Base-by-base conservation (phyloP, 2,329 filamentous ascomycete genomes). In the Colletotrichum lindemuthianum region DNA sequence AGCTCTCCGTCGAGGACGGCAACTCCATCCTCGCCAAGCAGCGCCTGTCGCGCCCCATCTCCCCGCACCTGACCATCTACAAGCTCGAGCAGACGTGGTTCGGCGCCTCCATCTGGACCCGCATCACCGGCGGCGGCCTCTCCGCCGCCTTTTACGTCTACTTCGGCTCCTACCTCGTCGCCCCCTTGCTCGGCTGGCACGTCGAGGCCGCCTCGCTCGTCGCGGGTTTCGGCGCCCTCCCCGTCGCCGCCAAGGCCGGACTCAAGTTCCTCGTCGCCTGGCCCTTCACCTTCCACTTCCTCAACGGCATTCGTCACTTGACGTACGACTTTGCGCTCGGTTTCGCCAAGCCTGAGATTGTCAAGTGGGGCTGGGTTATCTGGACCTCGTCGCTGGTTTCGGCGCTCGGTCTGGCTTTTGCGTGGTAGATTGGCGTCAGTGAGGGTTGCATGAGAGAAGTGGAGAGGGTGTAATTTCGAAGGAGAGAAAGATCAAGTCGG, bases 31-130 rank as follows among this genome's bases (percentile, higher is more conserved):
- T 97, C 75, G 89, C 86, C 73, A 82, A 88, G 74, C 94, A 97
- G 84, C 94, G 94, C 73, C 85, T 90, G 60, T 80, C 85, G 74
- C 94, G 94, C 56, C 94, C 94, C 75, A 85, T 97, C 72, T 86
- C 92, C 49, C 94, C 94, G 59, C 93, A 97, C 76, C 87, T 97
- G 68, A 77, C 81, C 74, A 94, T 96, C 86, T 97, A 97, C 88
- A 86, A 88, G 77, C 87, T 90, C 65, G 88, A 92, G 78, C 91
- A 97, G 81, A 96, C 92, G 72, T 97, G 90, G 90, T 90, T 92
- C 78, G 84, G 85, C 70, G 89, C 88, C 71, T 88, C 83, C 63
- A 84, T 85, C 70, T 85, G 92, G 79, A 92, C 93, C 82, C 93
- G 94, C 73, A 88, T 97, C 81, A 95, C 92, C n/a, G 94, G 92